A percentile compares a stretch with the other conserved stretches of the same genome.
Evolutionary conservation across 352 stramenopile species (phyloP).

Genomic region (Plasmopara muralis): DNA sequence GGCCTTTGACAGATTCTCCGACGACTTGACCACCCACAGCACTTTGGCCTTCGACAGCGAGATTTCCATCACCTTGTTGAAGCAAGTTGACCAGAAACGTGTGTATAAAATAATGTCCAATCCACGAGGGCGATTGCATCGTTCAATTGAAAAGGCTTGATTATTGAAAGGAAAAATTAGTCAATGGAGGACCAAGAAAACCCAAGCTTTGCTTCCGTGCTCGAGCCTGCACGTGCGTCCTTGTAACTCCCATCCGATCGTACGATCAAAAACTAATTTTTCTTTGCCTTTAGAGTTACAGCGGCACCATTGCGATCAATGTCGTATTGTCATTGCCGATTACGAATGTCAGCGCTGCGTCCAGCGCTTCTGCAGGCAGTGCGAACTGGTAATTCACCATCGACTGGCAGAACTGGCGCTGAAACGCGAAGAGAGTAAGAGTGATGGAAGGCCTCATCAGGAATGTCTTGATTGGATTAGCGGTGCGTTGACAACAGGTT

Average conservation of each 20-base stretch:
- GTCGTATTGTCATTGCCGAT: constrained; percentile 28
- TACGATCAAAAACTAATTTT: too few species aligned
- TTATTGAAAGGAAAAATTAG: constrained; percentile 1
- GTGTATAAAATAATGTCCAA: not conserved
- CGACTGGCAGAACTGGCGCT: constrained; percentile 17
- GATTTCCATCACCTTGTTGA: constrained; percentile 38
- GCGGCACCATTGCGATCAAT: constrained; percentile 35
- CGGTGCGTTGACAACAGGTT: constrained; percentile 15
- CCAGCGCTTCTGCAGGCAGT: constrained; percentile 38
- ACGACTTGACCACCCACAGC: constrained; percentile 23
- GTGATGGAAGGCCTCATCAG: constrained; percentile 39
- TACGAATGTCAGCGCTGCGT: constrained; percentile 40
- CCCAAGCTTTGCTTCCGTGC: constrained; percentile 29
- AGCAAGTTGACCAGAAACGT: constrained; percentile 13
- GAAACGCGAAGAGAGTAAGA: constrained; percentile 39
- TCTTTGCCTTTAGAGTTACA: constrained; percentile 31
- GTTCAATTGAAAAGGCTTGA: too few species aligned
- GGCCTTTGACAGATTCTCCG: constrained; percentile 4
- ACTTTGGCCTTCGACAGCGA: constrained; percentile 23
- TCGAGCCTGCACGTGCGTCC: constrained; percentile 29
- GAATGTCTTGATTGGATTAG: constrained; percentile 42
- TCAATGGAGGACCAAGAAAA: constrained; percentile 29
- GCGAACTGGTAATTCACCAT: constrained; percentile 41
- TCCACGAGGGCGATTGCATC: too few species aligned
- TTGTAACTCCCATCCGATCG: not conserved